These are phyloP conservation scores for Pichiaceae sp. DNA, from an alignment of 1,139 yeast species.

Conservation along the genomic window DNA sequence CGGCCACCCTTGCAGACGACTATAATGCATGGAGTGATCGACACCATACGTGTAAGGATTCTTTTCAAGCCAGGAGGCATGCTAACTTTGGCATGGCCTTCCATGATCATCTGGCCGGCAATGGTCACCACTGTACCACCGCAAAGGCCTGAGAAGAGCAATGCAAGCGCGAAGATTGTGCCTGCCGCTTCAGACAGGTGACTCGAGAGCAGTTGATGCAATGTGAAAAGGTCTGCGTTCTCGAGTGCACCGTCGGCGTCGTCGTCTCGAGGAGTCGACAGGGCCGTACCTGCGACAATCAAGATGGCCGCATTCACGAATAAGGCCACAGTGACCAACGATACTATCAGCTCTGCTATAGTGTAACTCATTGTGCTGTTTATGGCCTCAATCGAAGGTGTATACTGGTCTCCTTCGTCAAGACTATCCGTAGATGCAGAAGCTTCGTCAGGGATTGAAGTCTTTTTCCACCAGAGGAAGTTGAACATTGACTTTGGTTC, in stretches of 20 bases:
- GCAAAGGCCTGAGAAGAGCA: slow-evolving; percentile 92
- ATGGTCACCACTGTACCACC: slow-evolving; percentile 98
- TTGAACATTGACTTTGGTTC: slow-evolving; percentile 13
- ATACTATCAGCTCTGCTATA: slow-evolving; percentile 65
- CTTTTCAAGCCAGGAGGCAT: slow-evolving; percentile 83
- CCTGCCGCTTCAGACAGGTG: slow-evolving; percentile 91
- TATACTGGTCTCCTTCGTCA: slow-evolving; percentile 26
- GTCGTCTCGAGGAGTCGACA: slow-evolving; percentile 61
- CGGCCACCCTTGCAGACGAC: slow-evolving; percentile 77
- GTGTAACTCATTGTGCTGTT: slow-evolving; percentile 63
- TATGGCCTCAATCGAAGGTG: slow-evolving; percentile 66
- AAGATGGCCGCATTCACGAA: slow-evolving; percentile 81
- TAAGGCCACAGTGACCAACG: slow-evolving; percentile 71
- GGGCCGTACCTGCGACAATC: slow-evolving; percentile 79
- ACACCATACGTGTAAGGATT: slow-evolving; percentile 72
- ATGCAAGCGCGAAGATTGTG: slow-evolving; percentile 81
- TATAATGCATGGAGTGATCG: slow-evolving; percentile 80
- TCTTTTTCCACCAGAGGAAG: slow-evolving; percentile 4
- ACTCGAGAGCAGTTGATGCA: slow-evolving; percentile 62
- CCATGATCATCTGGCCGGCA: slow-evolving; percentile 95
- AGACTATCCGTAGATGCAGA: background rate
- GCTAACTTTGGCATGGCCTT: slow-evolving; percentile 83
- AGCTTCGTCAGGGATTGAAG: background rate
- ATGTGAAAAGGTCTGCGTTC: slow-evolving; percentile 75
- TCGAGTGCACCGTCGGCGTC: slow-evolving; percentile 34